phyloP scores from a whole-genome alignment of 257 asterid species.

The Solanum bukasovii region DNA sequence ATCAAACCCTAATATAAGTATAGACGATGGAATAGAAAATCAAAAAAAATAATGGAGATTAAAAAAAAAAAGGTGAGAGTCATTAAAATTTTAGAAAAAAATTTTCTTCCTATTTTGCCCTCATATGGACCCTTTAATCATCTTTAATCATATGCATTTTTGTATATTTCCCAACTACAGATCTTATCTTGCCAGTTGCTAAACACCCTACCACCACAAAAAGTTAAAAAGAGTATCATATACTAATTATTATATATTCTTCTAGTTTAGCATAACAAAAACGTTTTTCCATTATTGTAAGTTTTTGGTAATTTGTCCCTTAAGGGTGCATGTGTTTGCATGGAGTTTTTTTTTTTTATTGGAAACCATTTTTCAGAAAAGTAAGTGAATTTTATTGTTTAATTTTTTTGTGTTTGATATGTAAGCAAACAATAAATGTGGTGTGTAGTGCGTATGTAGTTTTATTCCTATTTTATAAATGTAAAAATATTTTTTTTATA shows the following conservation, averaged over 20 bases:
- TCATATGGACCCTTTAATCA: background rate
- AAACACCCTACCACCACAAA: background rate
- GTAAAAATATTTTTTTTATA: background rate
- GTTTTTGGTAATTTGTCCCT: background rate
- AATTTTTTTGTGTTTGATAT: background rate
- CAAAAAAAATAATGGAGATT: too few relatives aligned
- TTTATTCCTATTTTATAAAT: background rate
- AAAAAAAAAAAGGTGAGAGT: background rate
- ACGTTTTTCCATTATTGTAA: background rate
- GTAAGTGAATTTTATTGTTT: background rate
- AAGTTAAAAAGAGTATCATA: background rate
- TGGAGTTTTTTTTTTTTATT: too few relatives aligned
- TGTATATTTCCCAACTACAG: background rate
- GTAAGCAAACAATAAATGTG: background rate
- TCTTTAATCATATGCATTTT: background rate
- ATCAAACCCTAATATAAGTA: background rate
- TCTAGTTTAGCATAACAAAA: background rate
- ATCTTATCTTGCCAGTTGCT: background rate
- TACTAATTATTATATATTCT: background rate
- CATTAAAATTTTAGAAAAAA: background rate
- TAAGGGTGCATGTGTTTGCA: background rate
- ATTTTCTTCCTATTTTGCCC: background rate
- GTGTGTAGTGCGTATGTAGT: background rate
- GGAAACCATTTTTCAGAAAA: background rate
- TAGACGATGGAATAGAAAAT: too few relatives aligned